Conservation (phyloP, 805 yeast genomes). For the Starmerella apis region DNA sequence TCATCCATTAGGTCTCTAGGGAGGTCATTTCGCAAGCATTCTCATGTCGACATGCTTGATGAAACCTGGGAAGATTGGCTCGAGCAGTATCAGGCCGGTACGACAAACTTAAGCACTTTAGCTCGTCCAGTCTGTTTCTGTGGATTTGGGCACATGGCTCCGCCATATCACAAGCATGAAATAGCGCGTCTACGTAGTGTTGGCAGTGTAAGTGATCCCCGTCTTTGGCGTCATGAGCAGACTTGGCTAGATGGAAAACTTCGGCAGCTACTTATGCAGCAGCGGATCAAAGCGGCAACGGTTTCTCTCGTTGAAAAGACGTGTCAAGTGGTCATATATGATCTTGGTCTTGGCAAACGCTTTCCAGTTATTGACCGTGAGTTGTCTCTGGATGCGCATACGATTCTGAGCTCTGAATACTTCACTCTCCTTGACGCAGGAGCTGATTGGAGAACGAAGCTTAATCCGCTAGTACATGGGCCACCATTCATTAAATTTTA, state of each 20-base stretch:
- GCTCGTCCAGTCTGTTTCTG: slow-evolving; percentile 47
- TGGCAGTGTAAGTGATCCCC: slow-evolving; percentile 33
- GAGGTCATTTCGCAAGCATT: background rate
- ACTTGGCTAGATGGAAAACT: slow-evolving; percentile 35
- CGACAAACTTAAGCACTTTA: slow-evolving; percentile 30
- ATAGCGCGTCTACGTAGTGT: slow-evolving; percentile 38
- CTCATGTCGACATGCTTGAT: slow-evolving; percentile 15
- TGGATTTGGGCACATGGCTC: slow-evolving; percentile 40
- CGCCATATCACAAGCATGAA: slow-evolving; percentile 53
- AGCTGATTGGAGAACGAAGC: slow-evolving; percentile 57
- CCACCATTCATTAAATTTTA: slow-evolving; percentile 52
- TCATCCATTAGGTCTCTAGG: slow-evolving; percentile 7
- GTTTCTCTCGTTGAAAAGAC: slow-evolving; percentile 47
- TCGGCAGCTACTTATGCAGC: slow-evolving; percentile 34
- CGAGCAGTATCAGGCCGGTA: slow-evolving; percentile 13
- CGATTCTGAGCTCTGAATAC: slow-evolving; percentile 47
- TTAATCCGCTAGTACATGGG: slow-evolving; percentile 55
- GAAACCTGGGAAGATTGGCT: slow-evolving; percentile 26
- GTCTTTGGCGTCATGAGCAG: slow-evolving; percentile 41
- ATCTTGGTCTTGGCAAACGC: slow-evolving; percentile 41
- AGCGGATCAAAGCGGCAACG: slow-evolving; percentile 44
- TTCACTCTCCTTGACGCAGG: slow-evolving; percentile 51
- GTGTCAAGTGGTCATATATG: slow-evolving; percentile 42
- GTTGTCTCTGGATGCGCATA: slow-evolving; percentile 57
- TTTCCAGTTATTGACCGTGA: slow-evolving; percentile 34